These are phyloP conservation scores for Gautieria morchelliformis DNA, from an alignment of 768 basidiomycete genomes.

Conservation along the genomic window DNA sequence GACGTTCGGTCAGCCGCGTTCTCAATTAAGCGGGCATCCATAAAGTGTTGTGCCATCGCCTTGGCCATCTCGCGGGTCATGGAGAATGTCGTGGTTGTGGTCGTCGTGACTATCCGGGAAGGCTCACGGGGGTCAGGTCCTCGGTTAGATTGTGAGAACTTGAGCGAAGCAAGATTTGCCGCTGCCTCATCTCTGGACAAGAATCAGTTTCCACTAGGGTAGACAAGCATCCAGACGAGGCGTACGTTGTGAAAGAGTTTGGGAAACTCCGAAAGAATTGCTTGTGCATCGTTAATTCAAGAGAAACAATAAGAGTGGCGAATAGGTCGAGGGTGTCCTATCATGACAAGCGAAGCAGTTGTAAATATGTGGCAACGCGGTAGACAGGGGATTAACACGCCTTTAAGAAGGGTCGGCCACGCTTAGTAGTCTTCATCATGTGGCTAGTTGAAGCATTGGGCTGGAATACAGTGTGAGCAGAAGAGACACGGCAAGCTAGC, in stretches of 20 bases:
- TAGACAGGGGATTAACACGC: conserved; percentile 26
- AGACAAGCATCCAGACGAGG: conserved; percentile 14
- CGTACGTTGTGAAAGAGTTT: conserved; percentile 93
- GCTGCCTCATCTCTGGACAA: conserved; percentile 87
- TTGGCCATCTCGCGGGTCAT: conserved; percentile 99
- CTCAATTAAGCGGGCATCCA: conserved; percentile 97
- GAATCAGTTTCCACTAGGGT: conserved; percentile 6
- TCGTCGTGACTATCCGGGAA: conserved; percentile 95
- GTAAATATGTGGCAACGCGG: conserved; percentile 7
- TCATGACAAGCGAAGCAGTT: background rate
- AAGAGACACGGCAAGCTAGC: background rate
- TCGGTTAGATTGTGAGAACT: conserved; percentile 98
- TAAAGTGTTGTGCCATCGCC: conserved; percentile 99
- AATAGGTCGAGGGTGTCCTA: conserved; percentile 98
- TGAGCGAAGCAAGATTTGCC: conserved; percentile 85
- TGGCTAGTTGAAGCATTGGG: conserved; percentile 60
- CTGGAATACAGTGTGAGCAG: conserved; percentile 15
- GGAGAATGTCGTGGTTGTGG: conserved; percentile 97
- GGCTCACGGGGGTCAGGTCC: conserved; percentile 98
- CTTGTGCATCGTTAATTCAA: conserved; percentile 80
- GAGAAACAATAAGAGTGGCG: conserved; percentile 90
- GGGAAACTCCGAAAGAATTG: conserved; percentile 94
- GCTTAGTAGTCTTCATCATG: conserved; percentile 98
- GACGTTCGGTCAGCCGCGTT: conserved; percentile 87
- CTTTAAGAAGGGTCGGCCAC: conserved; percentile 90